phyloP scores from a whole-genome alignment of 352 stramenopile species.

The Globisporangium cederbergense region DNA sequence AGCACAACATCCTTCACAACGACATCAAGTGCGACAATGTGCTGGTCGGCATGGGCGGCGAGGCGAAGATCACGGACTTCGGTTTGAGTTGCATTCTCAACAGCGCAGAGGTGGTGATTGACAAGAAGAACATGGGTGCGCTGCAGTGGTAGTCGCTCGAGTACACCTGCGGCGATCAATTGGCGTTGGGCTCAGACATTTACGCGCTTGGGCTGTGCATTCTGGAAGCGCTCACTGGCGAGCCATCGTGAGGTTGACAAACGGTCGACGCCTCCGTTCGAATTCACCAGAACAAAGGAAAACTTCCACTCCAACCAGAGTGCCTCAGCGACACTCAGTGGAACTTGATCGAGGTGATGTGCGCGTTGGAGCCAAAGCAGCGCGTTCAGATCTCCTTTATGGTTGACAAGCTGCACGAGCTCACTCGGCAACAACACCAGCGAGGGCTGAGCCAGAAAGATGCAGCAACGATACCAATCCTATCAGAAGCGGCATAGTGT shows the following conservation, averaged over 20 bases:
- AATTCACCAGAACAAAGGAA: too few relatives aligned
- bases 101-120: not conserved
- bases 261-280: too few relatives aligned
- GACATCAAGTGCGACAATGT: constrained; percentile 17
- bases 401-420: constrained; percentile 5
- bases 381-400: not conserved
- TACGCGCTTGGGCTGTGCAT: too few relatives aligned
- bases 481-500: too few relatives aligned
- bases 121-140: not conserved
- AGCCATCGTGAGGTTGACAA: too few relatives aligned
- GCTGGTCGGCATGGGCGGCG: not conserved
- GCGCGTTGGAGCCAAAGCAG: constrained; percentile 2
- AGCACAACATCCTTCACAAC: constrained; percentile 4
- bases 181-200: too few relatives aligned
- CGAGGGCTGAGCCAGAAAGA: not conserved
- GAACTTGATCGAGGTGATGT: constrained; percentile 17
- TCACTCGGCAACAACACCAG: not conserved
- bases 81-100: not conserved
- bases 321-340: too few relatives aligned
- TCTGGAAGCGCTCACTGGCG: too few relatives aligned
- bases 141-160: too few relatives aligned
- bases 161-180: too few relatives aligned
- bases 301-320: too few relatives aligned
- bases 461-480: not conserved
- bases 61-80: not conserved